Evolutionary conservation across 176 grass and related monocot genomes (phyloP).

Genomic region (Oropetium thomaeum): DNA sequence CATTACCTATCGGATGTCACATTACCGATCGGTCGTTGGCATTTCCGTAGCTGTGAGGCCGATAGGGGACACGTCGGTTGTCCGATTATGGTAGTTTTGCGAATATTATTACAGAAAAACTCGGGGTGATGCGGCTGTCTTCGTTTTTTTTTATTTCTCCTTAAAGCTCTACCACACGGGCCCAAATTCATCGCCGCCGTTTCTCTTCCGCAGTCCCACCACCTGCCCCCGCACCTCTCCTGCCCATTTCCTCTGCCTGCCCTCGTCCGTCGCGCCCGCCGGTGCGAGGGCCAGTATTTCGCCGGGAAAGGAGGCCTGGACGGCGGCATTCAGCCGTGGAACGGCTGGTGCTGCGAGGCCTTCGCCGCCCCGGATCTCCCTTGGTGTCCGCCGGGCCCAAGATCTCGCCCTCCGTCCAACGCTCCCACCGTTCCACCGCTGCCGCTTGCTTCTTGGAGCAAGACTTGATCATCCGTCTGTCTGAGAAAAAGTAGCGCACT

Average conservation of each 20-base stretch:
- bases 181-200: slow-evolving; percentile 22
- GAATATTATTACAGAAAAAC: too few relatives aligned
- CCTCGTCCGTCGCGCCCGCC: not conserved
- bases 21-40: too few relatives aligned
- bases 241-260: not conserved
- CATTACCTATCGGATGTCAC: too few relatives aligned
- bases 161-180: too few relatives aligned
- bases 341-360: not conserved
- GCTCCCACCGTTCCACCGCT: not conserved
- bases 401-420: slow-evolving; percentile 22
- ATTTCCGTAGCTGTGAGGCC: too few relatives aligned
- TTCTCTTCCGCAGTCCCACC: not conserved
- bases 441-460: slow-evolving; percentile 7
- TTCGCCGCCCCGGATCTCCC: not conserved
- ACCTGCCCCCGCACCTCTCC: not conserved
- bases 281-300: not conserved
- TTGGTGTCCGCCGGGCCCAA: not conserved
- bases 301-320: not conserved
- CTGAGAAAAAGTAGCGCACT: not conserved
- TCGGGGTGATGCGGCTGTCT: too few relatives aligned
- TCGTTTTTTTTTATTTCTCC: too few relatives aligned
- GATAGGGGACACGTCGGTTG: too few relatives aligned
- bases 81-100: too few relatives aligned
- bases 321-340: slow-evolving; percentile 23
- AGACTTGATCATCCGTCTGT: not conserved